Percentiles rank a stretch among this genome's conserved stretches.
These are phyloP conservation scores for Phialophora macrospora DNA, from an alignment of 2,329 filamentous ascomycete genomes.

Conservation along the genomic window DNA sequence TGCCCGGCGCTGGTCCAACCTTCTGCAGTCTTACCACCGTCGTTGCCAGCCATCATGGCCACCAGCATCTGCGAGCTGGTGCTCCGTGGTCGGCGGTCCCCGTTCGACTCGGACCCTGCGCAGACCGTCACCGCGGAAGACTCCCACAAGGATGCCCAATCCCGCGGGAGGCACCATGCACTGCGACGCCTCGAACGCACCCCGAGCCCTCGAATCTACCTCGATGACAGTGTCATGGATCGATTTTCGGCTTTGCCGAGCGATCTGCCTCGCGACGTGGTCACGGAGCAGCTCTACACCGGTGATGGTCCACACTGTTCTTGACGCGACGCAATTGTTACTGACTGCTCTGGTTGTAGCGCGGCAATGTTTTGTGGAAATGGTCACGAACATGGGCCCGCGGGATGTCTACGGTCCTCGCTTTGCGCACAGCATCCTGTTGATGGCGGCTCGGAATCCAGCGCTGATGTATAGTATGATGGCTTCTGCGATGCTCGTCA, in stretches of 20 bases:
- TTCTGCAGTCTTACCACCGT: background rate
- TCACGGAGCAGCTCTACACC: constrained; percentile 1
- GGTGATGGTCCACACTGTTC: background rate
- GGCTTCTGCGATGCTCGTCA: constrained; percentile 2
- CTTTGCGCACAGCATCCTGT: too few species aligned
- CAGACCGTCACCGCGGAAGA: background rate
- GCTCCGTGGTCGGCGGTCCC: constrained; percentile 3
- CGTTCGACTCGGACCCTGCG: background rate
- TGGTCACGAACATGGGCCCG: background rate
- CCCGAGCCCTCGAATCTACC: constrained; percentile 6
- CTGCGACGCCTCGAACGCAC: background rate
- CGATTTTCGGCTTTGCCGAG: background rate
- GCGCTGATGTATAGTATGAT: background rate
- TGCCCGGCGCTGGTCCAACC: background rate
- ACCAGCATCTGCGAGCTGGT: background rate
- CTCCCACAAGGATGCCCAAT: background rate
- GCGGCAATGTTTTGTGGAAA: background rate
- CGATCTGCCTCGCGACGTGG: background rate
- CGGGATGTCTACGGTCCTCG: background rate
- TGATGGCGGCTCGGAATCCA: too few species aligned
- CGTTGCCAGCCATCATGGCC: background rate
- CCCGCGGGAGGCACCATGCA: background rate
- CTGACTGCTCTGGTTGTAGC: background rate
- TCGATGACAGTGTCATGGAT: constrained; percentile 4
- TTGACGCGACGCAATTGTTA: background rate